Conservation (phyloP, 2,329 filamentous ascomycete species). For the Westerdykella ornata region DNA sequence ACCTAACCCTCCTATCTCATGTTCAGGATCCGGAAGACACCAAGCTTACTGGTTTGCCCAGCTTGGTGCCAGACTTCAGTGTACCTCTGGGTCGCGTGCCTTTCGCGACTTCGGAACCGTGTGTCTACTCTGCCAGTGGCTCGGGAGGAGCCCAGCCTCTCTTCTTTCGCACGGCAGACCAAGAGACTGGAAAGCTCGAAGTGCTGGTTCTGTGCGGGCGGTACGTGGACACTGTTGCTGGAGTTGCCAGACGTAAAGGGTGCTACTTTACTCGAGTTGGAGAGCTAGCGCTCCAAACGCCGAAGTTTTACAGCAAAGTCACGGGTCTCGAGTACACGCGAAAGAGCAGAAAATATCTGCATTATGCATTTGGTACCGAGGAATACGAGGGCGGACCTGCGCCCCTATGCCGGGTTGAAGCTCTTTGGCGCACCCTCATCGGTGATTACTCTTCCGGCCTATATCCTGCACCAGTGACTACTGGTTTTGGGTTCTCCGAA, state of each 20-base stretch:
- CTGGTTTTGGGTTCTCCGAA: not conserved
- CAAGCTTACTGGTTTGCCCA: not conserved
- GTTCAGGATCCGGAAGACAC: not conserved
- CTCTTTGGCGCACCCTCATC: not conserved
- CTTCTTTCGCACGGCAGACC: too few species aligned
- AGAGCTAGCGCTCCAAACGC: too few species aligned
- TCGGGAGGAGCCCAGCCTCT: not conserved
- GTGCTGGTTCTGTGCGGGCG: too few species aligned
- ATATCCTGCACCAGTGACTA: not conserved
- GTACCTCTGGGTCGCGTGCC: not conserved
- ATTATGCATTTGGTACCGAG: not conserved
- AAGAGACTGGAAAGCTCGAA: too few species aligned
- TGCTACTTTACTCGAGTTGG: too few species aligned
- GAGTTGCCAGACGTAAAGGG: too few species aligned
- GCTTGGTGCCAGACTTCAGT: not conserved
- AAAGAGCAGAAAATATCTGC: too few species aligned
- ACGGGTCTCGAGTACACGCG: too few species aligned
- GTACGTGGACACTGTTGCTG: too few species aligned
- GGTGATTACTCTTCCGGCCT: not conserved
- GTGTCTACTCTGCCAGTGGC: not conserved
- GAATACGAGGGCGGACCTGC: not conserved
- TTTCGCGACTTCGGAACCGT: not conserved
- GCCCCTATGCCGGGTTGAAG: not conserved
- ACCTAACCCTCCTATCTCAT: not conserved
- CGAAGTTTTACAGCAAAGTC: too few species aligned